phyloP scores from a whole-genome alignment of 208 protist species.

The Borovskyia barvae region DNA sequence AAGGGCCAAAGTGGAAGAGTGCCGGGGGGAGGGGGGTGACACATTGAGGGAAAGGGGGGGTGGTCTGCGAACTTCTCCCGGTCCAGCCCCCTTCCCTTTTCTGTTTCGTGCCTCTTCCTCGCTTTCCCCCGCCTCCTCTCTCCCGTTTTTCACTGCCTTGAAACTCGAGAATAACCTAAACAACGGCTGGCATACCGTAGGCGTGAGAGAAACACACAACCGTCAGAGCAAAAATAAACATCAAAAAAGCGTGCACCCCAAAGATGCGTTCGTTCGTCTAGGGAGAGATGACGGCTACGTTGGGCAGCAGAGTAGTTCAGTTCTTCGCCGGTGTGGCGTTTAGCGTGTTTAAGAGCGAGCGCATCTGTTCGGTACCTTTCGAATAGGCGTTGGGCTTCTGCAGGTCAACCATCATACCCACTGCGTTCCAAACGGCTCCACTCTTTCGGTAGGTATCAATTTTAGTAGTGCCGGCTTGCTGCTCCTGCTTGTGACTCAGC shows the following conservation, averaged over 20 bases:
- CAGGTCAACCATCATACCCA: slow-evolving; percentile 74
- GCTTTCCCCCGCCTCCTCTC: too few species aligned
- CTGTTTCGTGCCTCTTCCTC: too few species aligned
- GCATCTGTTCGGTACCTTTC: slow-evolving; percentile 84
- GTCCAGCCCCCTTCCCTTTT: too few species aligned
- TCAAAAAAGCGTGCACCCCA: background rate
- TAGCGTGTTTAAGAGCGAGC: slow-evolving; percentile 53
- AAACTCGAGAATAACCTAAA: too few species aligned
- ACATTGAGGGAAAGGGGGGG: too few species aligned
- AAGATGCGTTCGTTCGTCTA: background rate
- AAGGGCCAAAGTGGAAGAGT: slow-evolving; percentile 1
- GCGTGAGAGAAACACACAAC: too few species aligned
- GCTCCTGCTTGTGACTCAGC: slow-evolving; percentile 50
- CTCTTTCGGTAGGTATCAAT: slow-evolving; percentile 56
- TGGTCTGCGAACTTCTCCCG: too few species aligned
- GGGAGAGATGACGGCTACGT: background rate
- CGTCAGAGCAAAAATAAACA: background rate
- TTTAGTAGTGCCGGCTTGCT: slow-evolving; percentile 45
- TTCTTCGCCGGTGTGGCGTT: slow-evolving; percentile 18
- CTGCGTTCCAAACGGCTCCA: slow-evolving; percentile 64
- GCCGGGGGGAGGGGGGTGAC: background rate
- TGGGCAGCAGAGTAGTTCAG: background rate
- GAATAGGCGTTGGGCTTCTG: slow-evolving; percentile 77
- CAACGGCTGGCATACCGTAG: too few species aligned
- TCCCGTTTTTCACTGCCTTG: too few species aligned